phyloP scores from a whole-genome alignment of 2,329 filamentous ascomycete species.

The Paramyrothecium sp. region DNA sequence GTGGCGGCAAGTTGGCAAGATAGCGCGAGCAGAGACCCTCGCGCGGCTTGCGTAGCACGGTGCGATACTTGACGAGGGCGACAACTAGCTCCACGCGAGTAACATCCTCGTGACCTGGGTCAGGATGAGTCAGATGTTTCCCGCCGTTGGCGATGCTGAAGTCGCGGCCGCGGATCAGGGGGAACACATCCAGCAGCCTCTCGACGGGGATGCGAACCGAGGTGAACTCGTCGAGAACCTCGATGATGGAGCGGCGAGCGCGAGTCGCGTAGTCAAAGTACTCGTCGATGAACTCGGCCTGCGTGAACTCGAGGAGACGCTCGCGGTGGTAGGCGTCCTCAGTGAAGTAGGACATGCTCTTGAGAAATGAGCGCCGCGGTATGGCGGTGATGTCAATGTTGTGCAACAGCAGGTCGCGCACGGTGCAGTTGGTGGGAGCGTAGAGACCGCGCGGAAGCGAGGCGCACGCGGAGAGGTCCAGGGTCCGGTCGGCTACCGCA shows the following conservation, averaged over 20 bases:
- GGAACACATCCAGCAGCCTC: slow-evolving; percentile 71
- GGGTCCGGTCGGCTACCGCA: slow-evolving; percentile 64
- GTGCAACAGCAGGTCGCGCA: slow-evolving; percentile 75
- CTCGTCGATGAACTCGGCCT: slow-evolving; percentile 80
- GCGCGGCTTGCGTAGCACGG: slow-evolving; percentile 78
- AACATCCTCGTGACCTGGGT: slow-evolving; percentile 14
- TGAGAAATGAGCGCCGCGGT: slow-evolving; percentile 83
- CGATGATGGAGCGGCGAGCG: slow-evolving; percentile 84
- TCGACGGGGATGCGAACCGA: slow-evolving; percentile 78
- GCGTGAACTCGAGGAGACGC: slow-evolving; percentile 78
- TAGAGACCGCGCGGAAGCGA: slow-evolving; percentile 33
- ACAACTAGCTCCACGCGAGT: slow-evolving; percentile 70
- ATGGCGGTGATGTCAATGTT: slow-evolving; percentile 89
- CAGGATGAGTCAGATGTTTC: slow-evolving; percentile 26
- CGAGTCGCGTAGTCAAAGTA: slow-evolving; percentile 95
- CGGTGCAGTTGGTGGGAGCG: slow-evolving; percentile 48
- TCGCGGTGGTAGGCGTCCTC: slow-evolving; percentile 71
- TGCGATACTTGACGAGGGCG: slow-evolving; percentile 89
- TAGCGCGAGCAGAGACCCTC: slow-evolving; percentile 91
- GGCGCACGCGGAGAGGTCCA: slow-evolving; percentile 47
- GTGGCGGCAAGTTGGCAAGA: slow-evolving; percentile 61
- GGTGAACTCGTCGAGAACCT: slow-evolving; percentile 88
- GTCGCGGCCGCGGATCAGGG: slow-evolving; percentile 80
- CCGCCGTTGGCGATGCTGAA: slow-evolving; percentile 89
- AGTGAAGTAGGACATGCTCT: slow-evolving; percentile 74